Percentiles rank a stretch among this genome's conserved stretches.
Conservation (phyloP, 1,284 basidiomycete genomes). For the Austropuccinia psidii region DNA sequence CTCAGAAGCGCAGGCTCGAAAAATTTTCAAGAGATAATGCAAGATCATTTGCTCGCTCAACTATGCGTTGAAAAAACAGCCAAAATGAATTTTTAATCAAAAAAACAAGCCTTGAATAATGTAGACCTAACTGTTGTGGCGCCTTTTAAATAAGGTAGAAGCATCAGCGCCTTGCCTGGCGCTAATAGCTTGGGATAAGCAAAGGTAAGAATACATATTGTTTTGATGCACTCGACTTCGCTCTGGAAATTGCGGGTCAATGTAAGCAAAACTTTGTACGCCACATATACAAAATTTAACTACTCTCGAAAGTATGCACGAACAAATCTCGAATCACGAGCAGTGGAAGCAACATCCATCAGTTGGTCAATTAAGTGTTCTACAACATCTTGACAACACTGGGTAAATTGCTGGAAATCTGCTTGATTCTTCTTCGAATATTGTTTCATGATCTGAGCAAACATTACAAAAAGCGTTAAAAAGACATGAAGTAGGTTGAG, state of each 20-base stretch:
- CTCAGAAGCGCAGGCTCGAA: constrained; percentile 69
- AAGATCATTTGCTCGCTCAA: constrained; percentile 69
- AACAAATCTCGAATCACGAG: constrained; percentile 41
- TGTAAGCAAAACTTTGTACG: neutral
- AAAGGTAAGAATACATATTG: constrained; percentile 69
- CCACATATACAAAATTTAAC: neutral
- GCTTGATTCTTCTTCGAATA: neutral
- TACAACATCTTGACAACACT: constrained; percentile 27
- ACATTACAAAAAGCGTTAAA: neutral
- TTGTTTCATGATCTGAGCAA: constrained; percentile 20
- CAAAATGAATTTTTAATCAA: neutral
- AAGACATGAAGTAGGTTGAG: neutral
- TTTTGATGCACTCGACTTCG: constrained; percentile 69
- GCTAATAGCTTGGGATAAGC: constrained; percentile 75
- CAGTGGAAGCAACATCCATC: constrained; percentile 15
- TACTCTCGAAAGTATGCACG: constrained; percentile 24
- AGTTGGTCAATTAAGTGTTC: constrained; percentile 35
- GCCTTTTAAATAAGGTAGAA: constrained; percentile 79
- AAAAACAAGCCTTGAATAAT: neutral
- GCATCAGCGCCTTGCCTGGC: constrained; percentile 65
- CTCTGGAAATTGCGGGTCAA: constrained; percentile 52
- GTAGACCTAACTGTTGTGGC: constrained; percentile 57
- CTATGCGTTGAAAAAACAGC: constrained; percentile 50
- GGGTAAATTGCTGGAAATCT: constrained; percentile 15
- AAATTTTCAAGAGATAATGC: constrained; percentile 79